Percentiles rank a stretch among this genome's conserved stretches.
Evolutionary conservation across 1,284 basidiomycete species (phyloP).

Genomic region (Trichosporon coremiiforme): DNA sequence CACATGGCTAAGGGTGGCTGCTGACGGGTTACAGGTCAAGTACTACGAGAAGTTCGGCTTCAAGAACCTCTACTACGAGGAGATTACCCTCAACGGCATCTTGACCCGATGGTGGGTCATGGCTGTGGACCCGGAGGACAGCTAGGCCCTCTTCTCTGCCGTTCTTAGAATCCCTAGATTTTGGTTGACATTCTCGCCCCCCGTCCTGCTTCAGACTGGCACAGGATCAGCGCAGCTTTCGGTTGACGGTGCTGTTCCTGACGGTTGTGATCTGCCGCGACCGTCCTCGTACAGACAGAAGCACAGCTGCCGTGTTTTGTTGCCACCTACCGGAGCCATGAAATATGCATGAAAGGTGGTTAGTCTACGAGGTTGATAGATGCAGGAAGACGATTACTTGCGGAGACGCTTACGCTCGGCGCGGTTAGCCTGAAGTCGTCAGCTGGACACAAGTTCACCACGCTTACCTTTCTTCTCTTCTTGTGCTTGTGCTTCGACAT

Average conservation of each 20-base stretch:
- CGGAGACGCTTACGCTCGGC: constrained; percentile 38
- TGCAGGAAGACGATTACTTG: constrained; percentile 32
- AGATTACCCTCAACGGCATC: constrained; percentile 16
- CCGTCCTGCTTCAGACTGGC: background rate
- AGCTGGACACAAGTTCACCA: constrained; percentile 40
- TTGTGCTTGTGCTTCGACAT: constrained; percentile 60
- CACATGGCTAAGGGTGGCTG: background rate
- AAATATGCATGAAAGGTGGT: constrained; percentile 17
- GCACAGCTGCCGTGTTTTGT: background rate
- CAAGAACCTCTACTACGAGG: constrained; percentile 16
- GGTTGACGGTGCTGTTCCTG: background rate
- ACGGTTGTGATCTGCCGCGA: background rate
- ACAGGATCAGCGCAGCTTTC: background rate
- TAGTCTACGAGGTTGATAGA: constrained; percentile 9
- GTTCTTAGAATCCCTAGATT: background rate
- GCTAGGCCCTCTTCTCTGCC: background rate
- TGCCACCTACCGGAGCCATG: background rate
- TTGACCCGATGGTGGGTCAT: constrained; percentile 23
- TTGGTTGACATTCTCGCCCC: no score
- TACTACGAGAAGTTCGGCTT: constrained; percentile 23
- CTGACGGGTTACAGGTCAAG: constrained; percentile 14
- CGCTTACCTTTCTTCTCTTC: constrained; percentile 66
- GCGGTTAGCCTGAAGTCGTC: constrained; percentile 28
- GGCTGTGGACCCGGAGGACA: constrained; percentile 12
- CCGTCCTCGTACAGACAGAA: background rate